Evolutionary conservation across 1,139 yeast species (phyloP).

Genomic region (Kodamaea alishanica): DNA sequence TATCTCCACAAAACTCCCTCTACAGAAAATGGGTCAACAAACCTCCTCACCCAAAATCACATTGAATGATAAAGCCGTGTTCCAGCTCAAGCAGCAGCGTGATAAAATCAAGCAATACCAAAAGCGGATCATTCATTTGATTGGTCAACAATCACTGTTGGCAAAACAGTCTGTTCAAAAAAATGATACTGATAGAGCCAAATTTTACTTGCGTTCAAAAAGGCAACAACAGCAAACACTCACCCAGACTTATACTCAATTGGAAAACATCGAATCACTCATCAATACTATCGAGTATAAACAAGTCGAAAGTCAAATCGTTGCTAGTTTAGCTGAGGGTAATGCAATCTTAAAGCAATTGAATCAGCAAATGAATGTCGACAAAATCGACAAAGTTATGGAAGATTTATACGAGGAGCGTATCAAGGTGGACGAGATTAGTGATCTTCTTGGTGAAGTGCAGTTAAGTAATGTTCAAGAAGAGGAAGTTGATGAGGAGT

Average conservation of each 20-base stretch:
- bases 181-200: constrained; percentile 50
- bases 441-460: constrained; percentile 39
- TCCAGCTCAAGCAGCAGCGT: constrained; percentile 82
- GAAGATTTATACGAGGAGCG: constrained; percentile 84
- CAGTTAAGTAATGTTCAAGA: constrained; percentile 42
- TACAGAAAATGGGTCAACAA: constrained; percentile 39
- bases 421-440: constrained; percentile 67
- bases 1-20: not conserved
- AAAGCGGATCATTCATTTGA: constrained; percentile 51
- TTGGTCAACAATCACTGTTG: constrained; percentile 53
- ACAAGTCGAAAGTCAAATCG: constrained; percentile 77
- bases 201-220: constrained; percentile 67
- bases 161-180: constrained; percentile 59
- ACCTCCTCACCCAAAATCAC: constrained; percentile 59
- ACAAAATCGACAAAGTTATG: constrained; percentile 74
- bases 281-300: constrained; percentile 83
- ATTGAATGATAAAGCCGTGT: constrained; percentile 77
- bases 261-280: constrained; percentile 70
- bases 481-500: constrained; percentile 63
- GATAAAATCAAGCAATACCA: constrained; percentile 81
- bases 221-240: constrained; percentile 77
- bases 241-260: constrained; percentile 68
- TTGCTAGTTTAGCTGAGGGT: constrained; percentile 77
- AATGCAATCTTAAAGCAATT: constrained; percentile 68
- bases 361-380: constrained; percentile 73